Conservation (phyloP, 164 flowering plant species). For the Sedum album region DNA sequence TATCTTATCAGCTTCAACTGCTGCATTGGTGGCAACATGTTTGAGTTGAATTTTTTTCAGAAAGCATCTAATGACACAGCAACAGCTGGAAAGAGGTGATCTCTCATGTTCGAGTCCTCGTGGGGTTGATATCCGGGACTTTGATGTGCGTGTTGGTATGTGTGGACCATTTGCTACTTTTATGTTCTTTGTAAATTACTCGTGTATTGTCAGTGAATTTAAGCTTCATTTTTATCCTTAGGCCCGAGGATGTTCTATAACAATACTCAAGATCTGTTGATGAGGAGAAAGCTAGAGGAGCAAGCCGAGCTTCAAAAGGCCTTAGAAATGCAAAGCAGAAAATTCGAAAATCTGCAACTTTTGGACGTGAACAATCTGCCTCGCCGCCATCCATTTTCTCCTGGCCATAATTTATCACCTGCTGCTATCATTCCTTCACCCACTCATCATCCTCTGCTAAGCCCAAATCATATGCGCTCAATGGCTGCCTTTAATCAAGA, state of each 20-base stretch:
- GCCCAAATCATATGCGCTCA: conserved; percentile 19
- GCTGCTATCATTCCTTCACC: conserved; percentile 33
- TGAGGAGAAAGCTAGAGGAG: conserved; percentile 69
- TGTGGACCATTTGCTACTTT: not conserved
- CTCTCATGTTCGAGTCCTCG: conserved; percentile 33
- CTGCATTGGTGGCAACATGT: not conserved
- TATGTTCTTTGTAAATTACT: not conserved
- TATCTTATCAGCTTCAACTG: not conserved
- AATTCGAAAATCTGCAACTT: conserved; percentile 70
- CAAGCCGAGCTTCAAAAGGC: conserved; percentile 83
- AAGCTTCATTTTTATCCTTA: conserved; percentile 5
- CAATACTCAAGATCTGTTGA: conserved; percentile 44
- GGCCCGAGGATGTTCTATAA: conserved; percentile 65
- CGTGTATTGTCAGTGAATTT: not conserved
- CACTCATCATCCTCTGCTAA: conserved; percentile 17
- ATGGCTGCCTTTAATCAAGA: conserved; percentile 28
- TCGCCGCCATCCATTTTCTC: conserved; percentile 15
- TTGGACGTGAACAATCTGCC: conserved; percentile 42
- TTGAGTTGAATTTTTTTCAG: conserved; percentile 29
- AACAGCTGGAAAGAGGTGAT: conserved; percentile 45
- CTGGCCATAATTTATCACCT: conserved; percentile 23
- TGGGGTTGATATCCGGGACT: conserved; percentile 37
- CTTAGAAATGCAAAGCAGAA: conserved; percentile 67
- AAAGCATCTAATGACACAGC: conserved; percentile 52
- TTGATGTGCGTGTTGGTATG: conserved; percentile 39